Evolutionary conservation across 176 grass and related monocot species (phyloP), one percentile per base, ranked within the genome.

Genomic region (Cenchrus fungigraminus): DNA sequence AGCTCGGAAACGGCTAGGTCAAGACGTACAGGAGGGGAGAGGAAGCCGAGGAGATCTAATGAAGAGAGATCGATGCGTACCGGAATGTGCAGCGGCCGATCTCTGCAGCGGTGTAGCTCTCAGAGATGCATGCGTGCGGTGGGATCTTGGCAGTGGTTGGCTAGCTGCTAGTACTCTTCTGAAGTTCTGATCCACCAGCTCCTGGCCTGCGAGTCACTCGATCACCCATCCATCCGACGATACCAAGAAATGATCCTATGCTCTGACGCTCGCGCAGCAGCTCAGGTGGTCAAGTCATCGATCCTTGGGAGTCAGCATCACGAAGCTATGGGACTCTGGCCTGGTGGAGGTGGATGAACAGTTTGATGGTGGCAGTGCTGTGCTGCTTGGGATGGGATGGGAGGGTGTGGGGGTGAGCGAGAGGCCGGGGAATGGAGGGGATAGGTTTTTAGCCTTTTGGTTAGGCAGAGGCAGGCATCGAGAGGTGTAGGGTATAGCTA

Each of bases 371-470:
- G 82, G 76, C 58, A 72, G 77, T 19, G 56, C 53, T 68, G 62
- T 68, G 62, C 65, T 68, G 85, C 37, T 40, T 40, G 37, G 37
- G 37, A 40, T 40, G 37, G 37, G 73, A 78, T 67, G 77, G 65
- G 80, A 32, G 37, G 37, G 37, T 40, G 37, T 42, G 44, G 83
- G 19, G 78, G 72, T 40, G 65, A 51, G 50, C 37, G 37, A 40
- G 37, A 40, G 37, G 31, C 31, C 31, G 31, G 49, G 69, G 51
- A 57, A 31, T 80, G 87, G 69, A 71, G 68, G 60, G 72, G 88
- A 86, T 83, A 90, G 84, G 84, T 83, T 65, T 83, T 78, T 79
- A 74, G 80, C 79, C 84, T 79, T 86, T 90, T 82, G 49, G 88
- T 62, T 76, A 68, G 69, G 43, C 43, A 78, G 69, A 78, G 69